Percentiles rank a stretch among this genome's conserved stretches.
Conservation (phyloP, 2,329 filamentous ascomycete genomes). For the Phyllosticta paracitricarpa region DNA sequence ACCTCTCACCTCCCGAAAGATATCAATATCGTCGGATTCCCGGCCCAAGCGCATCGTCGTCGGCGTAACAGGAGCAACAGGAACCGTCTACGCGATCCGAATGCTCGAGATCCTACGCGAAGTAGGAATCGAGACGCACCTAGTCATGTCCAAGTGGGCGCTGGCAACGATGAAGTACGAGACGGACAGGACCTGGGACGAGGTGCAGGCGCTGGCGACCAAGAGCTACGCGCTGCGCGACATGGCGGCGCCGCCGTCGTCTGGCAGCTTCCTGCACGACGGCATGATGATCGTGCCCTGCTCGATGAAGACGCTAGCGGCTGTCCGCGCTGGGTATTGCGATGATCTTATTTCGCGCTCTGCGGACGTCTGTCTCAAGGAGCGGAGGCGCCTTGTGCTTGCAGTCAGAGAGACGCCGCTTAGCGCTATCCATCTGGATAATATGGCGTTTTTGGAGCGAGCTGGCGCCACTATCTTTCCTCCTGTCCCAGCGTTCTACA, state of each 20-base stretch:
- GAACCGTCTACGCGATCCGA: slow-evolving; percentile 34
- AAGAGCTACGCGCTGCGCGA: slow-evolving; percentile 33
- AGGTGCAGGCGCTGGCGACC: slow-evolving; percentile 10
- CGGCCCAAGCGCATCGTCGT: slow-evolving; percentile 32
- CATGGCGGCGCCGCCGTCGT: slow-evolving; percentile 36
- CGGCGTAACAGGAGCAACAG: slow-evolving; percentile 43
- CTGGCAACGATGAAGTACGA: slow-evolving; percentile 27
- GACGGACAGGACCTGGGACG: slow-evolving; percentile 2
- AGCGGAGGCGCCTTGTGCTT: slow-evolving; percentile 31
- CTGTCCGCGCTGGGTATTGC: slow-evolving; percentile 31
- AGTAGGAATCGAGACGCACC: slow-evolving; percentile 36
- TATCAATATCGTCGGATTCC: neutral
- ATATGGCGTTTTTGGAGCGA: slow-evolving; percentile 29
- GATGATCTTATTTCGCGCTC: slow-evolving; percentile 38
- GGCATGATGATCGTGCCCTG: slow-evolving; percentile 42
- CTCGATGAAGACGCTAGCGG: slow-evolving; percentile 40
- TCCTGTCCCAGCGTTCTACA: slow-evolving; percentile 14
- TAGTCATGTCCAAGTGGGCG: slow-evolving; percentile 40
- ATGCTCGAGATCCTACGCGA: slow-evolving; percentile 31
- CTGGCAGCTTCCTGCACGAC: slow-evolving; percentile 34
- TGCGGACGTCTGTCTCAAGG: slow-evolving; percentile 40
- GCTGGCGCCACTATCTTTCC: slow-evolving; percentile 12
- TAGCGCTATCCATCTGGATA: slow-evolving; percentile 38
- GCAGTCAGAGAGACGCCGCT: slow-evolving; percentile 37
- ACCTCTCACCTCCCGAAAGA: neutral